A percentile compares a stretch with the other conserved stretches of the same genome.
phyloP scores from a whole-genome alignment of 345 rosid genomes.

The Eucalyptus shirleyi region DNA sequence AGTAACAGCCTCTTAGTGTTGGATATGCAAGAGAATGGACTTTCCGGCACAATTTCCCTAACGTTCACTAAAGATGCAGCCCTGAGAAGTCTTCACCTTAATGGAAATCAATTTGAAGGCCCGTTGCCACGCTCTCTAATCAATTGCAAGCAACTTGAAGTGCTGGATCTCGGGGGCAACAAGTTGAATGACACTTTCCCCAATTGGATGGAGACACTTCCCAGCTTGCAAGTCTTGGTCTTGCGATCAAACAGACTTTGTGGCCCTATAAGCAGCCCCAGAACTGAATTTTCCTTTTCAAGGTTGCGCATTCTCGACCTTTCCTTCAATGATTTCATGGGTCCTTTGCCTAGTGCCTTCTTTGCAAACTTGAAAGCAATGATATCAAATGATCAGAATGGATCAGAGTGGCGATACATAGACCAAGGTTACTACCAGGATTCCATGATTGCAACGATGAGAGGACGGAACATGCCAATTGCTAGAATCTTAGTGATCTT shows the following conservation, averaged over 20 bases:
- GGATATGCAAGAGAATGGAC: not conserved
- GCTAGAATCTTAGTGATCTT: not conserved
- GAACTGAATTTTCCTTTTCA: not conserved
- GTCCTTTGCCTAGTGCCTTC: not conserved
- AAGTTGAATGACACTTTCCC: slow-evolving; percentile 1
- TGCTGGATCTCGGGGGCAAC: slow-evolving; percentile 4
- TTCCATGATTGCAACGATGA: not conserved
- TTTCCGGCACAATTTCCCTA: slow-evolving; percentile 1
- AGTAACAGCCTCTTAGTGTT: not conserved
- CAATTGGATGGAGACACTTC: not conserved
- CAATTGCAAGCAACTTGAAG: not conserved
- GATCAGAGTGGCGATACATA: not conserved
- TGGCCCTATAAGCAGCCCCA: not conserved
- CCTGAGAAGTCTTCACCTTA: not conserved
- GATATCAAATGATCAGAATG: not conserved
- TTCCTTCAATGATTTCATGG: slow-evolving; percentile 1
- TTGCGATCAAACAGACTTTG: not conserved
- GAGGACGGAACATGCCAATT: not conserved
- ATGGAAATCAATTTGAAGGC: slow-evolving; percentile 8
- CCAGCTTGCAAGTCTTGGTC: not conserved
- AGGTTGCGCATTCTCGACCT: slow-evolving; percentile 1
- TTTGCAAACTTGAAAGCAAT: not conserved
- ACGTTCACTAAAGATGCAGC: not conserved
- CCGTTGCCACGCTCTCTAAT: not conserved
- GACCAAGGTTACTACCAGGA: not conserved